These are phyloP conservation scores for Stromatinia cepivora DNA, from an alignment of 2,329 filamentous ascomycete genomes.

Conservation along the genomic window DNA sequence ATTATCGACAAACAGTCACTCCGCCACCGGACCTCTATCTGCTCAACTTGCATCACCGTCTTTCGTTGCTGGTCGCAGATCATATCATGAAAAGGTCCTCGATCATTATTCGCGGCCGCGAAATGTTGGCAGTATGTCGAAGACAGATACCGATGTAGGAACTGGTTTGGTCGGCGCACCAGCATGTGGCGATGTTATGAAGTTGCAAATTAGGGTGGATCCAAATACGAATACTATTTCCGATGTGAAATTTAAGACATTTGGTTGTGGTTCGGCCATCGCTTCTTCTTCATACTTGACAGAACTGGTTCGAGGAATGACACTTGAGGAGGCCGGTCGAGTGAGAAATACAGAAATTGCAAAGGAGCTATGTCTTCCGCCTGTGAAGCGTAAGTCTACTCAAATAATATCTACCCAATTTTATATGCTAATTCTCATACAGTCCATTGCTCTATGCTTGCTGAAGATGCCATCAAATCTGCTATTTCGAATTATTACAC, in stretches of 20 bases:
- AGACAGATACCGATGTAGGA: constrained; percentile 79
- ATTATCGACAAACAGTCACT: constrained; percentile 35
- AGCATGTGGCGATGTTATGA: constrained; percentile 91
- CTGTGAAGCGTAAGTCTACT: constrained; percentile 72
- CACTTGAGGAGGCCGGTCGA: constrained; percentile 85
- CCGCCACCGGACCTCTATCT: constrained; percentile 32
- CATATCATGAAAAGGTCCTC: constrained; percentile 53
- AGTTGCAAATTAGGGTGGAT: constrained; percentile 90
- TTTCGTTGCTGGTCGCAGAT: constrained; percentile 34
- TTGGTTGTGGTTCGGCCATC: constrained; percentile 92
- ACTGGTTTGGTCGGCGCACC: constrained; percentile 91
- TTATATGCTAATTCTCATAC: constrained; percentile 35
- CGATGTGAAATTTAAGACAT: constrained; percentile 98
- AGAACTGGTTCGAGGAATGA: constrained; percentile 94
- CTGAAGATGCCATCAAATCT: constrained; percentile 89
- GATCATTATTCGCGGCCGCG: constrained; percentile 81
- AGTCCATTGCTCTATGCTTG: constrained; percentile 92
- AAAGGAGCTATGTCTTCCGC: constrained; percentile 87
- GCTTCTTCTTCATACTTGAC: constrained; percentile 93
- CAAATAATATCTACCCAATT: constrained; percentile 14
- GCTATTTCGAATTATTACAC: constrained; percentile 89
- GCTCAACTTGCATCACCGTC: constrained; percentile 33
- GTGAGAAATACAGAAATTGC: constrained; percentile 98
- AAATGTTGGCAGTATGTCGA: constrained; percentile 77
- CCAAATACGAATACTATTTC: constrained; percentile 83